Percentiles rank a stretch among this genome's conserved stretches.
Conservation (phyloP, 2,329 filamentous ascomycete species). For the Phaeophleospora eucalypticola region DNA sequence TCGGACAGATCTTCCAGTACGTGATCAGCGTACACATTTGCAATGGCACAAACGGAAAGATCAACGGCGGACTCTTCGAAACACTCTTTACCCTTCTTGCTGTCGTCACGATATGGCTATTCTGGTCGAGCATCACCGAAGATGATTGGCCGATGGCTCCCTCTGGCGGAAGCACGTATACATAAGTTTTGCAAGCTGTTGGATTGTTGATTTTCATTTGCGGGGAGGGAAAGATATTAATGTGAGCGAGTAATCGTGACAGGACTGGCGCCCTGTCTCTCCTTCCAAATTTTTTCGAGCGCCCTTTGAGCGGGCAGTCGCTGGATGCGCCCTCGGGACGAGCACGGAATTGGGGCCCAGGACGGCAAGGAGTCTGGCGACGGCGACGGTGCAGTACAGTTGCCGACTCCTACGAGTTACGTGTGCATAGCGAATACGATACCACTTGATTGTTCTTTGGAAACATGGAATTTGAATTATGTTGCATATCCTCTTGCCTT, state of each 20-base stretch:
- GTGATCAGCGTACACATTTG: conserved; percentile 89
- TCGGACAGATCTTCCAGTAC: conserved; percentile 95
- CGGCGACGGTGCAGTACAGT: conserved; percentile 3
- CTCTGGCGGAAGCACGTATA: conserved; percentile 38
- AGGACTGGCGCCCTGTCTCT: conserved; percentile 5
- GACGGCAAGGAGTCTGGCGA: conserved; percentile 7
- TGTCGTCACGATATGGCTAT: conserved; percentile 81
- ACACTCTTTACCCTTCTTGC: conserved; percentile 85
- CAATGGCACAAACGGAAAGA: conserved; percentile 73
- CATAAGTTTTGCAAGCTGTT: conserved; percentile 18
- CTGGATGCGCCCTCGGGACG: background rate
- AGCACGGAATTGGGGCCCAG: background rate
- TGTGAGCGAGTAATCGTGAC: background rate
- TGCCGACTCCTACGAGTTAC: conserved; percentile 17
- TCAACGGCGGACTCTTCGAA: conserved; percentile 90
- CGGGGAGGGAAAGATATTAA: background rate
- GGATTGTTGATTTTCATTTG: conserved; percentile 4
- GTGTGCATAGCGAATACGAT: conserved; percentile 23
- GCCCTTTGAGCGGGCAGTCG: background rate
- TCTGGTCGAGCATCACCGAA: conserved; percentile 99
- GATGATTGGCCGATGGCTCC: conserved; percentile 81
- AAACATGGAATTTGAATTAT: background rate
- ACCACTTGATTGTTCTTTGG: conserved; percentile 8
- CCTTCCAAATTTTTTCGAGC: background rate
- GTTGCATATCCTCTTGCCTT: too few species aligned